Evolutionary conservation across 2,329 filamentous ascomycete genomes (phyloP).

Genomic region (Colletotrichum ledebouriae): DNA sequence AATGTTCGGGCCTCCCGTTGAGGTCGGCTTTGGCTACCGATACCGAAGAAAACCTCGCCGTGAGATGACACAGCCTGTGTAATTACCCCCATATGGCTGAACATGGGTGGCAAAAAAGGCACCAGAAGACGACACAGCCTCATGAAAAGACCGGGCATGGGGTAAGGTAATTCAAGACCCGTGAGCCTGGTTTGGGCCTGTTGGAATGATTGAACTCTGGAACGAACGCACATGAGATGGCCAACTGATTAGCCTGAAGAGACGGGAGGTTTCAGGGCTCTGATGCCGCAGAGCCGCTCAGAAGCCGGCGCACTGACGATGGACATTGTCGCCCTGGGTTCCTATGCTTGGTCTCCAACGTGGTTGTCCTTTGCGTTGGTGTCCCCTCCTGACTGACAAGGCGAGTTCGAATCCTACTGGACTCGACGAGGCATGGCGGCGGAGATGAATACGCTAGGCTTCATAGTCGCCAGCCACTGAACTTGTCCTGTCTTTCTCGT

Average conservation of each 20-base stretch:
- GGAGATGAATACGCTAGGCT: conserved; percentile 5
- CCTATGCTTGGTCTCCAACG: neutral
- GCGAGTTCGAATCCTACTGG: neutral
- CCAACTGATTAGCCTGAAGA: neutral
- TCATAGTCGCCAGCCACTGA: conserved; percentile 7
- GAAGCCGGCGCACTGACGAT: conserved; percentile 16
- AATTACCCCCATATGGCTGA: no score
- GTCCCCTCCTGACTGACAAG: neutral
- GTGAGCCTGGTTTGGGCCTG: neutral
- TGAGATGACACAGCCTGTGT: conserved; percentile 6
- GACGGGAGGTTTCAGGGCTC: conserved; percentile 12
- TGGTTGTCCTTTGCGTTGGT: neutral
- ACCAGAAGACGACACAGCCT: conserved; percentile 8
- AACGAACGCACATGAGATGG: neutral
- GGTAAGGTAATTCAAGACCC: neutral
- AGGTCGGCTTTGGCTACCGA: neutral
- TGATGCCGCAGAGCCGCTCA: conserved; percentile 4
- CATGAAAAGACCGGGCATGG: neutral
- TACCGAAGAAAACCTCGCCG: conserved; percentile 14
- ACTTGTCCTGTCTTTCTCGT: neutral
- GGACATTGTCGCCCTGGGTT: conserved; percentile 5
- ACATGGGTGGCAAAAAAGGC: no score
- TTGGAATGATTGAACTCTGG: neutral
- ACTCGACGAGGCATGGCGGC: neutral
- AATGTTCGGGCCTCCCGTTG: conserved; percentile 11